Evolutionary conservation across 1,284 basidiomycete species (phyloP).

Genomic region (Afroboletus lepidellus): DNA sequence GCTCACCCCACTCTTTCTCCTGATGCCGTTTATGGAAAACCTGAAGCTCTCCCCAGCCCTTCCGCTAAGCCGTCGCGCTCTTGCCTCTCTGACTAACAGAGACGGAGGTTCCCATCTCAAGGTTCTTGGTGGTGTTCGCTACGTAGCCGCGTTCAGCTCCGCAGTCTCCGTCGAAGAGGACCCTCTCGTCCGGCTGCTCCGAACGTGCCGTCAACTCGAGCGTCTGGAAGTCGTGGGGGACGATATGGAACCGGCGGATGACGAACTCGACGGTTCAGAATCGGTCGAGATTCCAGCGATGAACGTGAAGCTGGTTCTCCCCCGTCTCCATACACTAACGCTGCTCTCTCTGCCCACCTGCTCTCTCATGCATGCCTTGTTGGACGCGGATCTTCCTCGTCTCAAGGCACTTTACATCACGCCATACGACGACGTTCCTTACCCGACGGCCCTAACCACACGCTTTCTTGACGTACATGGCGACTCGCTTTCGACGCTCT

Average conservation of each 20-base stretch:
- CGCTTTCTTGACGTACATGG: conserved; percentile 69
- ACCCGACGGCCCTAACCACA: conserved; percentile 54
- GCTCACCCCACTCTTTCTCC: conserved; percentile 61
- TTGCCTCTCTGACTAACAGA: conserved; percentile 54
- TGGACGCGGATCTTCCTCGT: conserved; percentile 60
- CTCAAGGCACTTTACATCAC: conserved; percentile 73
- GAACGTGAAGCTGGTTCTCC: conserved; percentile 46
- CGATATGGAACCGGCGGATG: conserved; percentile 51
- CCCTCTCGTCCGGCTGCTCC: conserved; percentile 55
- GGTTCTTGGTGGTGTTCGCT: conserved; percentile 61
- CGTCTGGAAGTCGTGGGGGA: conserved; percentile 64
- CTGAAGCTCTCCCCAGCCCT: conserved; percentile 63
- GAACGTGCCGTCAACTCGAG: conserved; percentile 58
- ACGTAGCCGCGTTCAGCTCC: conserved; percentile 38
- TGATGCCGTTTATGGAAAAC: conserved; percentile 65
- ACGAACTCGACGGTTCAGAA: conserved; percentile 36
- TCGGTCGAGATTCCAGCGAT: conserved; percentile 18
- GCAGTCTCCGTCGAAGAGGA: conserved; percentile 40
- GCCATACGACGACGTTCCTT: conserved; percentile 64
- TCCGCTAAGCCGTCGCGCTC: conserved; percentile 57
- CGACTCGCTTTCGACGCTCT: conserved; percentile 54
- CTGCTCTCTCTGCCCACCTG: conserved; percentile 68
- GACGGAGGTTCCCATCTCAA: conserved; percentile 54
- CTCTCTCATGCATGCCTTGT: conserved; percentile 59
- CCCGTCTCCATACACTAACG: conserved; percentile 60